phyloP scores from a whole-genome alignment of 2,329 filamentous ascomycete species.

The Plectosphaerella sp. region DNA sequence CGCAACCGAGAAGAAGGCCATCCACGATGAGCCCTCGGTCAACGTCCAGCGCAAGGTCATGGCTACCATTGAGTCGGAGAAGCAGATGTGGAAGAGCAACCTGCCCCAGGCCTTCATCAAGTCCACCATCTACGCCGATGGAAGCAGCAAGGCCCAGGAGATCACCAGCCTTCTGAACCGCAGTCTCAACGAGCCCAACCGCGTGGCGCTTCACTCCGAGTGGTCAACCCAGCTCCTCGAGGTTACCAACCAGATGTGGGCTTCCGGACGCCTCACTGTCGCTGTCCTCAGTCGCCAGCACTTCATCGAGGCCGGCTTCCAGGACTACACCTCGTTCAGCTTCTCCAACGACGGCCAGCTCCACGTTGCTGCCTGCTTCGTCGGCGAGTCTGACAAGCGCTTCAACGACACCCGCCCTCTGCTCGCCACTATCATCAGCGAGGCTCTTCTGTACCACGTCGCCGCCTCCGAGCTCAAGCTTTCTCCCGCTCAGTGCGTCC shows the following conservation, averaged over 20 bases:
- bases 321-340: constrained; percentile 19
- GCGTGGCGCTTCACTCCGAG: constrained; percentile 8
- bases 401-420: constrained; percentile 19
- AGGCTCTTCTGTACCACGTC: constrained; percentile 28
- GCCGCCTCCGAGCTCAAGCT: constrained; percentile 21
- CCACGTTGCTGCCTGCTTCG: constrained; percentile 19
- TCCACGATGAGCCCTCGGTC: constrained; percentile 4
- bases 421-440: constrained; percentile 16
- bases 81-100: constrained; percentile 3
- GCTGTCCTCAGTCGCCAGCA: constrained; percentile 16
- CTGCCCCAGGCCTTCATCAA: neutral
- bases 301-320: constrained; percentile 19
- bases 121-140: constrained; percentile 5
- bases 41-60: constrained; percentile 8
- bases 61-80: constrained; percentile 9
- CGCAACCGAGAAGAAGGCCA: neutral
- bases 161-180: constrained; percentile 16
- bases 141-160: constrained; percentile 10
- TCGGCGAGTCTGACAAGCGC: constrained; percentile 18
- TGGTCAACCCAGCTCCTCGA: constrained; percentile 17
- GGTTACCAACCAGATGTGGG: constrained; percentile 18
- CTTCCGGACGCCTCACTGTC: constrained; percentile 14
- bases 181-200: constrained; percentile 13
- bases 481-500: constrained; percentile 20
- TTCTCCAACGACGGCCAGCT: constrained; percentile 13